Percentiles rank a stretch among this genome's conserved stretches.
phyloP scores from a whole-genome alignment of 2,329 filamentous ascomycete species.

The Penicillium hordei region DNA sequence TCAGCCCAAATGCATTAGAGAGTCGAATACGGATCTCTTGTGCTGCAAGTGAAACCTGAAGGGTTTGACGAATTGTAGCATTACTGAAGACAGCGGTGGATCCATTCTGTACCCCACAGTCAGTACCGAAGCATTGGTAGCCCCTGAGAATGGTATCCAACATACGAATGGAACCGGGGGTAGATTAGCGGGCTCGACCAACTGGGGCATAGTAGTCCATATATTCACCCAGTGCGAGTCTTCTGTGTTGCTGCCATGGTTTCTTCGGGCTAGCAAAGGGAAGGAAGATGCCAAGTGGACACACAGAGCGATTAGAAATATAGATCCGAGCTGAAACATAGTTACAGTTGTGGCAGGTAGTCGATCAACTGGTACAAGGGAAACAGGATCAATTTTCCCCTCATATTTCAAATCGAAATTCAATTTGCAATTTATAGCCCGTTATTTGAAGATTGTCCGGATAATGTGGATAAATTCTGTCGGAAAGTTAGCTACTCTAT shows the following conservation, averaged over 20 bases:
- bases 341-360: not conserved
- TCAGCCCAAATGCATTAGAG: conserved; percentile 65
- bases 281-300: not conserved
- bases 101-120: conserved; percentile 46
- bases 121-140: not conserved
- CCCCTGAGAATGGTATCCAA: not conserved
- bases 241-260: not conserved
- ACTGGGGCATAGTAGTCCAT: conserved; percentile 66
- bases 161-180: conserved; percentile 58
- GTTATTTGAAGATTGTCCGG: not conserved
- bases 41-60: conserved; percentile 59
- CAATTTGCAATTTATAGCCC: not conserved
- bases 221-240: conserved; percentile 58
- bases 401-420: not conserved
- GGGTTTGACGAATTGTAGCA: conserved; percentile 65
- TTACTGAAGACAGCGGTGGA: conserved; percentile 58
- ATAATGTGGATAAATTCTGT: conserved; percentile 4
- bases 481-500: not conserved
- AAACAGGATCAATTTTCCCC: not conserved
- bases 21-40: conserved; percentile 61
- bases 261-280: not conserved
- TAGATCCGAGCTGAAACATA: not conserved
- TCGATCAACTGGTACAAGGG: not conserved
- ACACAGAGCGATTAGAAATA: not conserved
- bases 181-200: conserved; percentile 62